Percentiles rank a stretch among this genome's conserved stretches.
Evolutionary conservation across 78 protist species (phyloP).

Genomic region (Capsaspora owczarzaki): DNA sequence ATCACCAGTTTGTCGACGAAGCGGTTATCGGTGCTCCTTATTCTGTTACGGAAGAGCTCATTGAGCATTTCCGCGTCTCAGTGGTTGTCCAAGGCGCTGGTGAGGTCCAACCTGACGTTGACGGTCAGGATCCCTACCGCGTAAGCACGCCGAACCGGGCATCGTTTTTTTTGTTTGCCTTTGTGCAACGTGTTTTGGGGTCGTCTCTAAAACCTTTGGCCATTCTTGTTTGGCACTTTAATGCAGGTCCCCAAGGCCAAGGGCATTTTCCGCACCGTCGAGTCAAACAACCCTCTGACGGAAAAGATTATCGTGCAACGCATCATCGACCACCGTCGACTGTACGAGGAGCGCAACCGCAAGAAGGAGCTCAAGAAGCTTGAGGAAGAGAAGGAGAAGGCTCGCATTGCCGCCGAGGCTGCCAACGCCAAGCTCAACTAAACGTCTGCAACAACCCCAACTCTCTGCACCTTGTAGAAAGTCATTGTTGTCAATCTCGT

Average conservation of each 20-base stretch:
- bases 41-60: not conserved
- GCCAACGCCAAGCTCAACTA: no score
- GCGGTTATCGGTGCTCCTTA: conserved; percentile 12
- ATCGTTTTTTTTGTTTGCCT: no score
- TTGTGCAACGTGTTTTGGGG: not conserved
- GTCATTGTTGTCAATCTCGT: no score
- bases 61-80: conserved; percentile 1
- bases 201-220: not conserved
- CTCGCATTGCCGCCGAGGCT: no score
- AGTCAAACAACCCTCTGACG: not conserved
- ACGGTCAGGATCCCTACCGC: not conserved
- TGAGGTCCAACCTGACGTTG: not conserved
- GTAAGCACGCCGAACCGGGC: not conserved
- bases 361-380: not conserved
- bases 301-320: not conserved
- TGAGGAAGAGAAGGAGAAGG: not conserved
- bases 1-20: not conserved
- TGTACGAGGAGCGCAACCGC: not conserved
- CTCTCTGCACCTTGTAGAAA: no score
- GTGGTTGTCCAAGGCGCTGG: conserved; percentile 9
- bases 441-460: no score
- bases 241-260: not conserved
- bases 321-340: not conserved
- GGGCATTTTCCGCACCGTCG: not conserved
- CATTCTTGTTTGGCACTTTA: not conserved